Evolutionary conservation across 2,329 filamentous ascomycete species (phyloP).

Genomic region (Penicillium palitans): DNA sequence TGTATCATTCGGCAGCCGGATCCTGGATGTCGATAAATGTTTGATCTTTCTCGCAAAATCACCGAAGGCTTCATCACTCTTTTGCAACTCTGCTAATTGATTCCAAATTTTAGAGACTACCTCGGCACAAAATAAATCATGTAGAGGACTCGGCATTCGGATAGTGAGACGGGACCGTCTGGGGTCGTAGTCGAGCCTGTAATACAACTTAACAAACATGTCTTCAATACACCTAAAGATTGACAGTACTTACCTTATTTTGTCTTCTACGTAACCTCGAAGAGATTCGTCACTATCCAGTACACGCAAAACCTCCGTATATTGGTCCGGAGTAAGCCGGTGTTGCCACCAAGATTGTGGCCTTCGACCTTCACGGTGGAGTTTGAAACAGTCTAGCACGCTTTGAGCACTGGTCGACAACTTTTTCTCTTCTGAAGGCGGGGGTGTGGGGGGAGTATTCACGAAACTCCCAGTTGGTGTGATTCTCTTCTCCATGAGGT

Average conservation of each 20-base stretch:
- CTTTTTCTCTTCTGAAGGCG: constrained; percentile 2
- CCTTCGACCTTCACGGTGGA: constrained; percentile 7
- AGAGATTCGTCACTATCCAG: not conserved
- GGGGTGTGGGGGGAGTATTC: not conserved
- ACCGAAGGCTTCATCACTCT: not conserved
- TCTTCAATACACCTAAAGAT: not conserved
- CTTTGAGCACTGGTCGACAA: constrained; percentile 12
- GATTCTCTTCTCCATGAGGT: not conserved
- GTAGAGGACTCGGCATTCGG: constrained; percentile 8
- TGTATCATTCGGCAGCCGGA: not conserved
- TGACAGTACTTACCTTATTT: not conserved
- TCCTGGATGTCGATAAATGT: not conserved
- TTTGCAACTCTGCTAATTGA: not conserved
- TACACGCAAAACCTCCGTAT: constrained; percentile 1
- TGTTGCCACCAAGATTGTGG: constrained; percentile 8
- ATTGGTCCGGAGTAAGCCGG: not conserved
- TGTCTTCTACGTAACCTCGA: not conserved
- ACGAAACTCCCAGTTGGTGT: not conserved
- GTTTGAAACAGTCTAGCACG: constrained; percentile 11
- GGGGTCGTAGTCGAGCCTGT: constrained; percentile 10
- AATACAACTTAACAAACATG: not conserved
- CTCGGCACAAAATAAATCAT: not conserved
- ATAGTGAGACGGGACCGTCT: constrained; percentile 9
- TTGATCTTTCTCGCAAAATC: not conserved
- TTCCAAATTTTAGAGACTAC: not conserved